A percentile compares a stretch with the other conserved stretches of the same genome.
Conservation (phyloP, 1,139 yeast species). For the Kazachstania sp. region DNA sequence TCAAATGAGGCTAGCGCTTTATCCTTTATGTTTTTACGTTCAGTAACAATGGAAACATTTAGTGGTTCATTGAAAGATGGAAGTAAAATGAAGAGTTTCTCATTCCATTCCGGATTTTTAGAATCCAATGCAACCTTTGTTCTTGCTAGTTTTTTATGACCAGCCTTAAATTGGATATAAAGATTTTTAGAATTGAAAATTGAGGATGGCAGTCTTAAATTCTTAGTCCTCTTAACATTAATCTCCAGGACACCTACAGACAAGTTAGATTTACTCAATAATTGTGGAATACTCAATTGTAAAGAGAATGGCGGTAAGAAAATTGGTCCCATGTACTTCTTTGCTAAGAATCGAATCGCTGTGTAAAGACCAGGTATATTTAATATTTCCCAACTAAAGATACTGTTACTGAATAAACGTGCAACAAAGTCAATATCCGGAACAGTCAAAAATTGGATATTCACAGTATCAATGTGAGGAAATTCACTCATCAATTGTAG, state of each 20-base stretch:
- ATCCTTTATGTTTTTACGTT: constrained; percentile 71
- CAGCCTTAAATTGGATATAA: constrained; percentile 61
- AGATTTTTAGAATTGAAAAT: constrained; percentile 72
- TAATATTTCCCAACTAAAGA: constrained; percentile 79
- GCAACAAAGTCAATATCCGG: constrained; percentile 82
- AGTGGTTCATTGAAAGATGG: constrained; percentile 73
- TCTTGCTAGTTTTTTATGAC: constrained; percentile 48
- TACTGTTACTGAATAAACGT: constrained; percentile 60
- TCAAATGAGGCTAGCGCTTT: constrained; percentile 68
- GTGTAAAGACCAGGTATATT: constrained; percentile 77
- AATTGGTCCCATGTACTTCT: constrained; percentile 82
- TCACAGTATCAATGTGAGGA: constrained; percentile 88
- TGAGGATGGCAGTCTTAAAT: constrained; percentile 48
- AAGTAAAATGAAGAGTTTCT: constrained; percentile 60
- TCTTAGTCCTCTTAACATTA: constrained; percentile 54
- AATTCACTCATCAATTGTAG: constrained; percentile 79
- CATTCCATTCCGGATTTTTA: constrained; percentile 70
- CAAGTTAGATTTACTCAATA: constrained; percentile 77
- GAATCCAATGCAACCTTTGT: constrained; percentile 60
- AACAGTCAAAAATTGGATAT: constrained; percentile 70
- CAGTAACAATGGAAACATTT: constrained; percentile 59
- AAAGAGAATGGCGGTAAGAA: constrained; percentile 80
- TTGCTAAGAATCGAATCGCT: constrained; percentile 72
- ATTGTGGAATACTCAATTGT: constrained; percentile 83
- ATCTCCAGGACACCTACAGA: constrained; percentile 81